Conservation (phyloP, 2,329 filamentous ascomycete genomes). For the Teratosphaeria gauchensis region DNA sequence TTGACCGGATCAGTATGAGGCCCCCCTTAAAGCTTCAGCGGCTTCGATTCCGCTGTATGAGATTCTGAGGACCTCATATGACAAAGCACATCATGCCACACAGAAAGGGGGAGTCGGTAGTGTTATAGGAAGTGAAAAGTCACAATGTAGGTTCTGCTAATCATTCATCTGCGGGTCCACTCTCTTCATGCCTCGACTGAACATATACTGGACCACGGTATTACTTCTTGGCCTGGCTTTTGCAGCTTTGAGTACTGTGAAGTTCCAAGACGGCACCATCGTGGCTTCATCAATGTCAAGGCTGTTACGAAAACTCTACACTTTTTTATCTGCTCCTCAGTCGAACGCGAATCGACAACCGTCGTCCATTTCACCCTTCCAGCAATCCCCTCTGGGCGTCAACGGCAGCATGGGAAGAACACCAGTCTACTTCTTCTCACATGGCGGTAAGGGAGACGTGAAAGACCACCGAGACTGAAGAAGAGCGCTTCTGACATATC, state of each 20-base stretch:
- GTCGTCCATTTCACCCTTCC: not conserved
- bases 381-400: not conserved
- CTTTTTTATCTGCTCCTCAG: not conserved
- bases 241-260: conserved; percentile 1
- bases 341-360: not conserved
- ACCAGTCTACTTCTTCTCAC: conserved; percentile 44
- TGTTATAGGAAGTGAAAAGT: too few species aligned
- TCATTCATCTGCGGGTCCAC: not conserved
- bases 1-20: too few species aligned
- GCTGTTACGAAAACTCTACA: not conserved
- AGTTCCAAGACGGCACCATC: not conserved
- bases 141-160: not conserved
- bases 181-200: conserved; percentile 5
- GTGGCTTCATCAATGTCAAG: not conserved
- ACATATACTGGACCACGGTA: conserved; percentile 6
- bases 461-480: not conserved
- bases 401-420: conserved; percentile 22
- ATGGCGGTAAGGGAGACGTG: conserved; percentile 11
- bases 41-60: not conserved
- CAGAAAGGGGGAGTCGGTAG: not conserved
- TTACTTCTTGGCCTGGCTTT: conserved; percentile 10
- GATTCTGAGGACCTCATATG: not conserved
- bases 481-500: not conserved
- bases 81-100: not conserved
- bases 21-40: not conserved